Base-by-base conservation (phyloP, 2,329 filamentous ascomycete species). In the Eutypa lata region DNA sequence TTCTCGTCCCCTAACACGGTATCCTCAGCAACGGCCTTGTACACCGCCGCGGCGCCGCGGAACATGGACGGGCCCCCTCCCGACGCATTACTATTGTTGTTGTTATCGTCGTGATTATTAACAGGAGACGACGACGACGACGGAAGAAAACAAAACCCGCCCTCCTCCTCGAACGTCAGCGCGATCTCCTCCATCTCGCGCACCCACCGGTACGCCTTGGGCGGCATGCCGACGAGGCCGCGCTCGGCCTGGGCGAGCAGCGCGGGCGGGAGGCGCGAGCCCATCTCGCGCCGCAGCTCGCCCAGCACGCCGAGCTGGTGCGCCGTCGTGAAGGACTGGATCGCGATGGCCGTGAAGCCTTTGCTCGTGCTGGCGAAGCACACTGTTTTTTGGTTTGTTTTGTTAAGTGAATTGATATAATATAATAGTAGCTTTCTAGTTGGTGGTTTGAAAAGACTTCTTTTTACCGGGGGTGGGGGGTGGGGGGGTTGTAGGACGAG, bases 171-270 rank as follows among this genome's bases (percentile, higher is more conserved):
- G 66, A 90, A 86, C 3, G 86, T 88, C 53, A 78, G 73, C 3
- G 80, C 82, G 63, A 92, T 90, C 75, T 91, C 84, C 60, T 85
- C 79, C 88, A 92, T 91, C 74, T 91, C 88, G 33, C 78, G 75
- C 0, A 90, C 84, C 88, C 88, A 92, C 11, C 89, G 76, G 67
- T 91, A 91, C 18, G 89, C 88, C 71, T 91, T 92, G 7, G 84
- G 82, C 22, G 87, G 78, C 80, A 91, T 88, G 14, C 68, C 73
- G 3, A 79, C 73, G 8, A 89, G 72, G 2, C 78, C 72, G 31
- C 65, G 73, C 60, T 82, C 77, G 0, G 77, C 81, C 48, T 70
- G 65, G 24, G 71, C 66, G 14, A 76, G 73, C 35, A 38, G 35
- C 75, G 69, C 2, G 63, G 65, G 0, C 6, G 86, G 83, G 47